Base-by-base conservation (phyloP, 2,329 filamentous ascomycete genomes). In the Esteya vermicola region DNA sequence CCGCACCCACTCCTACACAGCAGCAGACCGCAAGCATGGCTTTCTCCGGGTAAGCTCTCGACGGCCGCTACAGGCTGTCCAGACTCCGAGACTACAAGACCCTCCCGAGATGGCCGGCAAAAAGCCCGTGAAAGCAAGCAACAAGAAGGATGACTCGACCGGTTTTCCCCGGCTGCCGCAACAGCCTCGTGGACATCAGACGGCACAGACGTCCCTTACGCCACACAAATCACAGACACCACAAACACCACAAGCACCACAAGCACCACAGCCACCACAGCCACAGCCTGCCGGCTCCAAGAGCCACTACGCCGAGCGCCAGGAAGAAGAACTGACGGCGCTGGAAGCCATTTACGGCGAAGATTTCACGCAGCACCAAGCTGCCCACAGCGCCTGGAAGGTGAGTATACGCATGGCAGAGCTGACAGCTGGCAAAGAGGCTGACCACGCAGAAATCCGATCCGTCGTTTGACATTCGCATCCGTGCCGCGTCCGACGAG, bases 291-390 rank as follows among this genome's bases (percentile, higher is more conserved):
- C 42, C 14, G 38, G 45, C 28, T 43, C 60, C 38, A 72, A 64
- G 49, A 70, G 70, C 14, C 65, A 86, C 54, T 93, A 95, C 62
- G 75, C 78, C 48, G 81, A 93, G 60, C 76, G 83, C 26, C 91
- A 96, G 61, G 70, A 81, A 52, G 83, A 94, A 55, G 91, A 96
- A 62, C 69, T 93, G 42, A 74, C 91, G 55, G 89, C 78, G 33
- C 68, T 96, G 43, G 72, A 81, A 52, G 83, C 89, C 32, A 93
- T 96, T 37, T 96, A 91, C 54, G 81, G 79, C 49, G 85, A 93
- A 44, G 88, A 95, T 54, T 95, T 85, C 54, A 69, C 81, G 50
- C 76, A 81, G 55, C 73, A 85, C 51, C 74, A 80, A 52, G 72
- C 73, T 38, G 72, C 72, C 43, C 74, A 77, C 44, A 70, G 75